phyloP scores from a whole-genome alignment of 805 yeast genomes.

The Metschnikowia kofuensis region DNA sequence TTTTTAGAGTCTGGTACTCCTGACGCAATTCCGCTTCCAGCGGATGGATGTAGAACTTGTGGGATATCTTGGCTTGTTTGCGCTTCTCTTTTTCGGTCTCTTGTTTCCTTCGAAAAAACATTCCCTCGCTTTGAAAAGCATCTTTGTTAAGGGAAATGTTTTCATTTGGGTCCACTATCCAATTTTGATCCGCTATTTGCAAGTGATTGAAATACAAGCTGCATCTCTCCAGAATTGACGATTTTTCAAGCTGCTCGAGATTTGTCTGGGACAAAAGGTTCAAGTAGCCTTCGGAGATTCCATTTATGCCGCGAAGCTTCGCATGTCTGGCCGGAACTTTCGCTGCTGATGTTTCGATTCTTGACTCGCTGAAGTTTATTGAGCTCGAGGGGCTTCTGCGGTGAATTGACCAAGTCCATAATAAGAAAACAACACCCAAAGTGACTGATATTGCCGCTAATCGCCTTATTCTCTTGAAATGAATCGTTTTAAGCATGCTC shows the following conservation, averaged over 20 bases:
- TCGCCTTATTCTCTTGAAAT: no score
- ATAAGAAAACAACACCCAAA: no score
- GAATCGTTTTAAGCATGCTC: no score
- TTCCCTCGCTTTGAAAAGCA: background rate
- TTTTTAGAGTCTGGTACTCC: background rate
- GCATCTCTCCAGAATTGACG: background rate
- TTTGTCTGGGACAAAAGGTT: background rate
- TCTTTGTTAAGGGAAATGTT: background rate
- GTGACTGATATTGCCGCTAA: no score
- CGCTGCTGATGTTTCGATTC: background rate
- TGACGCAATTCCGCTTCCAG: background rate
- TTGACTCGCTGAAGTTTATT: background rate
- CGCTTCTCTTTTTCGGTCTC: background rate
- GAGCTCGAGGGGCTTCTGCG: background rate
- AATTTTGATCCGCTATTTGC: background rate
- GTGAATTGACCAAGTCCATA: background rate
- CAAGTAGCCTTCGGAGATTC: background rate
- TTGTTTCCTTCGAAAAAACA: no score
- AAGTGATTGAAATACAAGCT: background rate
- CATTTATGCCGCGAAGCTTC: no score
- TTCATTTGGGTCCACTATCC: background rate
- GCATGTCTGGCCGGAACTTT: background rate
- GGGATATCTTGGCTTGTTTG: background rate
- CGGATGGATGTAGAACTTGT: background rate
- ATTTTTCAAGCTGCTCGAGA: no score